phyloP scores from a whole-genome alignment of 257 asterid species.

The Buddleja alternifolia region DNA sequence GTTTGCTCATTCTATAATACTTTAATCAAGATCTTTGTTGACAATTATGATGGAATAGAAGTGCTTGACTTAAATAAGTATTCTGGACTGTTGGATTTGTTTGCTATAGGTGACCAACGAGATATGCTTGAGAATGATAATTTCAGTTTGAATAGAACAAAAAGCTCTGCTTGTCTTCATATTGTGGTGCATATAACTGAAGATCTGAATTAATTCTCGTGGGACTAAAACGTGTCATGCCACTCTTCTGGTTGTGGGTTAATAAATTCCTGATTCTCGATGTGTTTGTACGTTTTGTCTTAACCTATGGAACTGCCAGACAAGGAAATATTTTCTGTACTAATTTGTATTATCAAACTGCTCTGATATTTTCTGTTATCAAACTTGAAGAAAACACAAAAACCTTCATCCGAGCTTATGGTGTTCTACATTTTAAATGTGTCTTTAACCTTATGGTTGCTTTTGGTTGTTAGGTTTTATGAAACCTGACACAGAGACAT shows the following conservation, averaged over 20 bases:
- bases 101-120: conserved; percentile 7
- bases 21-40: conserved; percentile 21
- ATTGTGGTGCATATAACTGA: conserved; percentile 17
- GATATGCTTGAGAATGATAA: conserved; percentile 16
- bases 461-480: conserved; percentile 63
- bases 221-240: conserved; percentile 15
- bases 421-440: conserved; percentile 13
- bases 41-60: conserved; percentile 25
- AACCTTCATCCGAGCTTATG: conserved; percentile 12
- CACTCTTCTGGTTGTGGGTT: conserved; percentile 14
- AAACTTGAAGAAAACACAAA: not conserved
- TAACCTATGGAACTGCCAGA: conserved; percentile 9
- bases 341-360: conserved; percentile 18
- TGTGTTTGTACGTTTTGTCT: conserved; percentile 7
- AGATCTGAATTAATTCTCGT: conserved; percentile 12
- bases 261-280: conserved; percentile 12
- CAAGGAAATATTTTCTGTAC: conserved; percentile 12
- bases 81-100: conserved; percentile 11
- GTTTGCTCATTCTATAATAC: conserved; percentile 4
- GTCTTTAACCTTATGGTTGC: conserved; percentile 27
- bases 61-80: not conserved
- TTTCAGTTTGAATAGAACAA: conserved; percentile 2
- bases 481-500: conserved; percentile 98
- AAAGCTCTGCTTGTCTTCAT: not conserved
- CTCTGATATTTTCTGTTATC: conserved; percentile 1